A percentile compares a stretch with the other conserved stretches of the same genome.
phyloP scores from a whole-genome alignment of 306 rosid genomes.

The Oxytropis ochrocephala region DNA sequence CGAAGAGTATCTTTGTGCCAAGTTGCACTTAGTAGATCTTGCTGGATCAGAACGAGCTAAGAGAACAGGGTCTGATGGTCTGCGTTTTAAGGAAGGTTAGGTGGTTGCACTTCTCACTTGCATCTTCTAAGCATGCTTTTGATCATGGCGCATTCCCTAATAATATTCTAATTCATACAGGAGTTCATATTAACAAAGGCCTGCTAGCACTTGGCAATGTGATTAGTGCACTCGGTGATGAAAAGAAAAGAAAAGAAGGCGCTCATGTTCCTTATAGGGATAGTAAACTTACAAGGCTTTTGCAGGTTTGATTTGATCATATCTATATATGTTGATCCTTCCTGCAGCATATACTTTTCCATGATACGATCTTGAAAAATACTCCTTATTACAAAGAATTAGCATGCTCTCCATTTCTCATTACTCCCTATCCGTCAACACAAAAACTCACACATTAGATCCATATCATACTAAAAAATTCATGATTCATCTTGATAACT shows the following conservation, averaged over 20 bases:
- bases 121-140: neutral
- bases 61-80: constrained; percentile 94
- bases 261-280: constrained; percentile 93
- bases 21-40: constrained; percentile 93
- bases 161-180: constrained; percentile 37
- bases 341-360: neutral
- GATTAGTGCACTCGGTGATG: constrained; percentile 97
- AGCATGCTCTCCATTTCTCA: neutral
- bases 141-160: constrained; percentile 12
- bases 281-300: constrained; percentile 91
- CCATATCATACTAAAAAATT: constrained; percentile 8
- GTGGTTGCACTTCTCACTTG: neutral
- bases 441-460: neutral
- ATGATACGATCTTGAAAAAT: neutral
- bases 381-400: neutral
- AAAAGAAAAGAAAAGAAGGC: constrained; percentile 93
- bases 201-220: constrained; percentile 97
- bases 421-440: neutral
- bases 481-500: neutral
- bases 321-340: constrained; percentile 7
- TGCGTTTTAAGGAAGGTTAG: constrained; percentile 96
- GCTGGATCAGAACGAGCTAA: constrained; percentile 99
- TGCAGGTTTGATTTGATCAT: constrained; percentile 61
- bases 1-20: constrained; percentile 89
- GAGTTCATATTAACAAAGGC: constrained; percentile 94